These are phyloP conservation scores for Triticum aestivum DNA, from an alignment of 176 grass and related monocot species.

Conservation along the genomic window IWGSC_CS_RefSeq_v2.1 NC_057798.1:6580291-6580790, in stretches of 20 bases:
- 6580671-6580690: neutral
- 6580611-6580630: neutral
- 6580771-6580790: neutral
- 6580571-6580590: conserved; percentile 23
- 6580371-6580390: no score
- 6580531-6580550: conserved; percentile 36
- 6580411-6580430: no score
- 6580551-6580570: neutral
- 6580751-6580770: conserved; percentile 24
- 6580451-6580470: neutral
- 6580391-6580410: no score
- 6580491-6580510: neutral
- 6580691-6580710: conserved; percentile 38
- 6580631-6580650: neutral
- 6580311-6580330: no score
- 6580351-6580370: no score
- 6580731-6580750: neutral
- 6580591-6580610: conserved; percentile 14
- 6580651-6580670: conserved; percentile 21
- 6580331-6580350: no score
- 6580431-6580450: no score
- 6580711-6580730: conserved; percentile 28
- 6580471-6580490: no score
- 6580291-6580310: no score
- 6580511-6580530: neutral